A percentile compares a stretch with the other conserved stretches of the same genome.
Evolutionary conservation across 1,139 yeast species (phyloP).

Genomic region (Yamadazyma triangularis): DNA sequence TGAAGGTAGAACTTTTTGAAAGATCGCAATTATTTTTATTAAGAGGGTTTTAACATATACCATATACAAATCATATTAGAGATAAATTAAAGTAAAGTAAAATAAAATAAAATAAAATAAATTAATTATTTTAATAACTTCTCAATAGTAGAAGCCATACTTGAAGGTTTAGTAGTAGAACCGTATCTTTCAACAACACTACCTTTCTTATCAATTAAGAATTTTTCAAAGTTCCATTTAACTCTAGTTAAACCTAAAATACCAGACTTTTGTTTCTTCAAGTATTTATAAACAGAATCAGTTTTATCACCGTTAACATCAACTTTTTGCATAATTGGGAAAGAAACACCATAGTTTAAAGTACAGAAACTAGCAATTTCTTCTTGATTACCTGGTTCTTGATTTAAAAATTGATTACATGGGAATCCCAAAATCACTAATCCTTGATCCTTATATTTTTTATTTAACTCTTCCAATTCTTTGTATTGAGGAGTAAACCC

Average conservation of each 20-base stretch:
- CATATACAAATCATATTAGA: too few species aligned
- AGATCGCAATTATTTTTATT: too few species aligned
- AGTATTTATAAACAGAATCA: constrained; percentile 74
- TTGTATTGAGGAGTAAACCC: constrained; percentile 78
- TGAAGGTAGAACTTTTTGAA: too few species aligned
- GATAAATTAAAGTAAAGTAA: too few species aligned
- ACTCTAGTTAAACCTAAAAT: constrained; percentile 41
- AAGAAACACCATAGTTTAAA: constrained; percentile 55
- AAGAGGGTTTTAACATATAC: too few species aligned
- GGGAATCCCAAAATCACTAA: constrained; percentile 89
- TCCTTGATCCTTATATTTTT: constrained; percentile 72
- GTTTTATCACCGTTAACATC: constrained; percentile 84
- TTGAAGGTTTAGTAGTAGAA: constrained; percentile 38
- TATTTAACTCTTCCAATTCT: constrained; percentile 78
- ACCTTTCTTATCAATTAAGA: constrained; percentile 42
- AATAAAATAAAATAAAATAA: too few species aligned
- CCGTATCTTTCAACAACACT: constrained; percentile 42
- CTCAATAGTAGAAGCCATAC: constrained; percentile 34
- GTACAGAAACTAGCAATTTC: constrained; percentile 39
- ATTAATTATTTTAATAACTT: constrained; percentile 24
- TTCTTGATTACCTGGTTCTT: constrained; percentile 41
- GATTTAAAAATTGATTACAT: constrained; percentile 60
- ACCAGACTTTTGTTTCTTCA: constrained; percentile 53
- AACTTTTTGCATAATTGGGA: constrained; percentile 82
- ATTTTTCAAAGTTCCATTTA: constrained; percentile 51